Base-by-base conservation (phyloP, 305 asterid species). In the Lippia alba region DNA sequence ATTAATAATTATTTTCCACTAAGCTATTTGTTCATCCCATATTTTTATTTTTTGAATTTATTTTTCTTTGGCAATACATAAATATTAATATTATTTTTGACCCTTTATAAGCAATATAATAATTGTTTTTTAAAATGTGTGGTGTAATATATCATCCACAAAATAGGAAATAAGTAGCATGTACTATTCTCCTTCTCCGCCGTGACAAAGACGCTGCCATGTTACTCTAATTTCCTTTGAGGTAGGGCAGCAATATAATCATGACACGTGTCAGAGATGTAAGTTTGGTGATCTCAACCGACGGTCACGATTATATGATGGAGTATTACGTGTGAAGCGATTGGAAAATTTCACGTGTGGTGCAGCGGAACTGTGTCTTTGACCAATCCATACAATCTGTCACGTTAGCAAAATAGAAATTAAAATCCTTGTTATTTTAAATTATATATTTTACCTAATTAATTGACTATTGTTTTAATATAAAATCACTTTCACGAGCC, bases 151-250 rank as follows among this genome's bases (percentile, higher is more conserved):
- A 44, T 44, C 49, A 6, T 3, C 49, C 49, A 48, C 3, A 48
- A 12, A 12, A 48, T 12, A 20, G 45, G 41, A 6, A 62, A 44
- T 62, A 62, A 62, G 46, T 46, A 20, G 45, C 44, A 64, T 50
- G 16, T 64, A 19, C 33, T 65, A 12, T 65, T 24, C 30, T 3
- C 30, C 30, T 24, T 24, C 30, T 24, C 12, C 61, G 16, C 17
- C 9, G 53, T 17, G 57, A 51, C 61, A 49, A 64, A 46, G 49
- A 44, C 12, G 14, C 12, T 68, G 83, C 69, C 78, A 39, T 34
- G n/a, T 59, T 16, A 56, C 59, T 73, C 73, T 69, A 74, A 74
- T 65, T 71, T 64, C 65, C 75, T 54, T 41, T 24, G 63, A 46
- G 39, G 61, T 16, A 45, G 59, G 75, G 74, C 74, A 49, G 59